phyloP scores from a whole-genome alignment of 495 filamentous ascomycete species.

The Aspergillus ostianus region DNA sequence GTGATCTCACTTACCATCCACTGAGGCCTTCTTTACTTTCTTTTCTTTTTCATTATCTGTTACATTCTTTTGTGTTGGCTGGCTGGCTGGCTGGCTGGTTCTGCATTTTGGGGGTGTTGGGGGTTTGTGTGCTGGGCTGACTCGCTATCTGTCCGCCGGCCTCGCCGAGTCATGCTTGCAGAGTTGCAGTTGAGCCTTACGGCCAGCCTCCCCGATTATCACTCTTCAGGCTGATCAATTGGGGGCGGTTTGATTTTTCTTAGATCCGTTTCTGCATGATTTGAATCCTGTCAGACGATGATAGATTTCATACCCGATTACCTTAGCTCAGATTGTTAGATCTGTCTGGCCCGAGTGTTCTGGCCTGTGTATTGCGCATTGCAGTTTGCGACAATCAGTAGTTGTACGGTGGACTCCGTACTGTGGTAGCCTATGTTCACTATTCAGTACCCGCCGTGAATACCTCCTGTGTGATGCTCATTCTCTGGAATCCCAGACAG shows the following conservation, averaged over 20 bases:
- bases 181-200: not conserved
- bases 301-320: not conserved
- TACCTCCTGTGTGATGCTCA: not conserved
- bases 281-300: not conserved
- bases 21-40: constrained; percentile 35
- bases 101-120: constrained; percentile 8
- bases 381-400: not conserved
- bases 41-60: constrained; percentile 15
- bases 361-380: not conserved
- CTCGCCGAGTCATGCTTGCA: not conserved
- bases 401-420: too few species aligned
- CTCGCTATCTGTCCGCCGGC: not conserved
- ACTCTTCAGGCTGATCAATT: not conserved
- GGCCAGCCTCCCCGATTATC: not conserved
- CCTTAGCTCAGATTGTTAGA: not conserved
- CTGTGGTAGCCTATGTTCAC: not conserved
- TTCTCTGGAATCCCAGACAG: not conserved
- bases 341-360: not conserved
- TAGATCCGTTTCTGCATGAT: not conserved
- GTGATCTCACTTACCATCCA: constrained; percentile 54
- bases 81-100: not conserved
- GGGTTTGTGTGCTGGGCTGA: not conserved
- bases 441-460: not conserved
- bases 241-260: not conserved
- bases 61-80: constrained; percentile 1